Conservation (phyloP, 2,329 filamentous ascomycete species). For the Leptographium galeiforme region DNA sequence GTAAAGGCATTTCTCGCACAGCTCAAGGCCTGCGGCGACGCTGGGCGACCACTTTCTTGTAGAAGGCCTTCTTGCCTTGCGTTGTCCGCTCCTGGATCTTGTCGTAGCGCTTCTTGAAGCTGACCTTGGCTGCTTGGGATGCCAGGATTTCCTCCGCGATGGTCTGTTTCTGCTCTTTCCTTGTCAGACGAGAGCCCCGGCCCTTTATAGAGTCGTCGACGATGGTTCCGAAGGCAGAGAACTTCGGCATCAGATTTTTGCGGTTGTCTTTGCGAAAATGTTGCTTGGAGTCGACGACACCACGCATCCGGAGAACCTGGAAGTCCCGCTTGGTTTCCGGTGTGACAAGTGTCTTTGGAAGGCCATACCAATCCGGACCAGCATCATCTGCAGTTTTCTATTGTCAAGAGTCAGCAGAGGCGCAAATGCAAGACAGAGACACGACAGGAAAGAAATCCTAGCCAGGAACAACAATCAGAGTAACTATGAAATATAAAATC, state of each 20-base stretch:
- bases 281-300: slow-evolving; percentile 74
- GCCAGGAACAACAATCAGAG: slow-evolving; percentile 40
- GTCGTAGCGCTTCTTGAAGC: slow-evolving; percentile 78
- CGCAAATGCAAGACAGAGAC: slow-evolving; percentile 12
- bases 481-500: slow-evolving; percentile 57
- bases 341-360: slow-evolving; percentile 74
- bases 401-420: slow-evolving; percentile 10
- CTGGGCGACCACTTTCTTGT: slow-evolving; percentile 59
- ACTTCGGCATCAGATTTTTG: slow-evolving; percentile 61
- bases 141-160: slow-evolving; percentile 75
- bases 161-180: slow-evolving; percentile 77
- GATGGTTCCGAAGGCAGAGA: slow-evolving; percentile 78
- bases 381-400: slow-evolving; percentile 40
- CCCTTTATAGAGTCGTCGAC: slow-evolving; percentile 82
- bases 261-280: slow-evolving; percentile 79
- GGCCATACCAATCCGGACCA: slow-evolving; percentile 73
- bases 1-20: background rate
- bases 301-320: slow-evolving; percentile 79
- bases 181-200: slow-evolving; percentile 65
- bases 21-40: slow-evolving; percentile 14
- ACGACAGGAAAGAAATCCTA: slow-evolving; percentile 20
- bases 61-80: slow-evolving; percentile 80
- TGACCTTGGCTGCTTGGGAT: slow-evolving; percentile 47
- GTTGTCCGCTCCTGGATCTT: slow-evolving; percentile 72
- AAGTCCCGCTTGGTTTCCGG: slow-evolving; percentile 70